phyloP scores from a whole-genome alignment of 2,329 filamentous ascomycete genomes.

The Fusarium sp. region DNA sequence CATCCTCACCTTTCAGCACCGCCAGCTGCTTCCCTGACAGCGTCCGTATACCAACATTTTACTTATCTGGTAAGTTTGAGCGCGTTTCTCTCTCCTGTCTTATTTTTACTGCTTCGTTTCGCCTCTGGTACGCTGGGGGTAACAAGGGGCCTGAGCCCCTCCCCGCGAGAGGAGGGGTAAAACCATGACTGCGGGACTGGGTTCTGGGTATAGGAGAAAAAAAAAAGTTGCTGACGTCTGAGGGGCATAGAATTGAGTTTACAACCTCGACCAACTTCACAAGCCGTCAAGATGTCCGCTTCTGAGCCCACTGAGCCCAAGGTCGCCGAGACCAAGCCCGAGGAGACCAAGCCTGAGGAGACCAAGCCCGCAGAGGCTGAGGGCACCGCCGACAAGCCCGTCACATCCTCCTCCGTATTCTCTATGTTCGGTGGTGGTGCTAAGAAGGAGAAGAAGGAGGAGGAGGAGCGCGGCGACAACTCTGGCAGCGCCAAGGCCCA shows the following conservation, averaged over 20 bases:
- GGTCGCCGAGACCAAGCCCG: constrained; percentile 51
- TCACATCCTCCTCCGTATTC: constrained; percentile 77
- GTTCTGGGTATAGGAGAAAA: constrained; percentile 4
- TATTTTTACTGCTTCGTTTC: neutral
- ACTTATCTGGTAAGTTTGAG: constrained; percentile 36
- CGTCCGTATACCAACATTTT: constrained; percentile 25
- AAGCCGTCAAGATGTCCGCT: constrained; percentile 56
- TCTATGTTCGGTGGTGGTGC: constrained; percentile 98
- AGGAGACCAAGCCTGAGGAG: constrained; percentile 54
- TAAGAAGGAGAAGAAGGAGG: constrained; percentile 95
- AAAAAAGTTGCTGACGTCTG: constrained; percentile 35
- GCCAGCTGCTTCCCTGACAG: constrained; percentile 10
- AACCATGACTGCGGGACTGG: constrained; percentile 34
- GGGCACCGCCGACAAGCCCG: constrained; percentile 49
- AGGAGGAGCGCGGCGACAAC: constrained; percentile 82
- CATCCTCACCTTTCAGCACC: constrained; percentile 19
- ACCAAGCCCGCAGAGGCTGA: constrained; percentile 39
- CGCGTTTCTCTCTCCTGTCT: neutral
- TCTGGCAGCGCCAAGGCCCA: constrained; percentile 89
- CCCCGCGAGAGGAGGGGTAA: constrained; percentile 35
- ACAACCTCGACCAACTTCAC: constrained; percentile 23
- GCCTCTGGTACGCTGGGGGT: constrained; percentile 12
- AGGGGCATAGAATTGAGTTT: constrained; percentile 22
- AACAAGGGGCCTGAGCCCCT: constrained; percentile 32
- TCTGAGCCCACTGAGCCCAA: constrained; percentile 63